Conservation (phyloP, 208 protist genomes). For the Trypanosoma conorhini region DNA sequence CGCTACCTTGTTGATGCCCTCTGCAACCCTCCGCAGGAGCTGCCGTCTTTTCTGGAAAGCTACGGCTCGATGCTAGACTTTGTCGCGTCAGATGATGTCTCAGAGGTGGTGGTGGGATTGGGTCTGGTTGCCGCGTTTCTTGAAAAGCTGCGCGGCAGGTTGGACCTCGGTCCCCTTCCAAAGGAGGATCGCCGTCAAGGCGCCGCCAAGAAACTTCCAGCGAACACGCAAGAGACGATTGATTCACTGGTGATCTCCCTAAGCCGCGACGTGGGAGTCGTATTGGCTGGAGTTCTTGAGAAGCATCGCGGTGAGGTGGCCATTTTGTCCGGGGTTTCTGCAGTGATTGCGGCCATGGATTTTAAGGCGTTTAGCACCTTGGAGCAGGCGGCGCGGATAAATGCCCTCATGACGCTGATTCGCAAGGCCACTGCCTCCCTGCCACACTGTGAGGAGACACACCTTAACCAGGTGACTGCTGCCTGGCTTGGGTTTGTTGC, state of each 20-base stretch:
- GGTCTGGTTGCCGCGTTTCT: constrained; percentile 62
- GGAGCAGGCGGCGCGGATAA: constrained; percentile 39
- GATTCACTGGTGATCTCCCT: constrained; percentile 40
- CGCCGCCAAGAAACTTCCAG: constrained; percentile 1
- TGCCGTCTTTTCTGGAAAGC: constrained; percentile 46
- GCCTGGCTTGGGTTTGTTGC: constrained; percentile 70
- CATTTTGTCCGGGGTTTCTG: constrained; percentile 46
- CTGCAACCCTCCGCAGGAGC: constrained; percentile 53
- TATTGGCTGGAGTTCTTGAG: constrained; percentile 51
- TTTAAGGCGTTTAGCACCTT: constrained; percentile 54
- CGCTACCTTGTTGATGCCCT: constrained; percentile 88
- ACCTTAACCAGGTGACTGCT: constrained; percentile 38
- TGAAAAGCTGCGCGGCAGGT: constrained; percentile 34
- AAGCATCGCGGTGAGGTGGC: constrained; percentile 46
- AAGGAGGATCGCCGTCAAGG: constrained; percentile 33
- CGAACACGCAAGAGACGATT: constrained; percentile 18
- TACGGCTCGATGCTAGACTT: constrained; percentile 57
- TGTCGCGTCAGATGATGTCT: constrained; percentile 34
- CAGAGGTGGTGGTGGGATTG: constrained; percentile 58
- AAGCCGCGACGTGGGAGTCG: constrained; percentile 48
- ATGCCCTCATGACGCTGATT: constrained; percentile 54
- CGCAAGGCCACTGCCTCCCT: constrained; percentile 42
- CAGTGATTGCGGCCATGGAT: constrained; percentile 56
- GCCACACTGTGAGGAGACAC: constrained; percentile 26
- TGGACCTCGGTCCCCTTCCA: constrained; percentile 34